phyloP scores from a whole-genome alignment of 805 yeast species.

The Sugiyamaella smithiae region DNA sequence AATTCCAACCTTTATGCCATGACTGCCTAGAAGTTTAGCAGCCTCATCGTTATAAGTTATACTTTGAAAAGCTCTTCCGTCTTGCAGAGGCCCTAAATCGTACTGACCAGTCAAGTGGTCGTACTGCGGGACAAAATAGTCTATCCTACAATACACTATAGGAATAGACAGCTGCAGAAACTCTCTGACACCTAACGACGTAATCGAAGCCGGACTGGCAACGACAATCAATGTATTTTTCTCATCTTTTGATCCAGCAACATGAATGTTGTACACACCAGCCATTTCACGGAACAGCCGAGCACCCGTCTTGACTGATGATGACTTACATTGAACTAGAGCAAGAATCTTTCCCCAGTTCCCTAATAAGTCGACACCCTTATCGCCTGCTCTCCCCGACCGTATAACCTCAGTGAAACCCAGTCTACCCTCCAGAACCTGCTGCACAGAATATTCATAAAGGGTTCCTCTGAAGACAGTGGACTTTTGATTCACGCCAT shows the following conservation, averaged over 20 bases:
- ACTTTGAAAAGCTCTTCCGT: conserved; percentile 11
- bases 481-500: conserved; percentile 43
- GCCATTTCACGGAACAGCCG: conserved; percentile 49
- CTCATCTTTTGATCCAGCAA: conserved; percentile 8
- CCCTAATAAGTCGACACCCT: conserved; percentile 56
- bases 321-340: conserved; percentile 57
- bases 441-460: conserved; percentile 48
- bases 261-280: conserved; percentile 42
- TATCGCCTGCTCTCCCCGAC: conserved; percentile 56
- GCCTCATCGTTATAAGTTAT: conserved; percentile 8
- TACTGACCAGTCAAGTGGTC: neutral
- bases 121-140: conserved; percentile 5
- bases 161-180: conserved; percentile 14
- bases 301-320: conserved; percentile 44
- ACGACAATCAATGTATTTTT: conserved; percentile 13
- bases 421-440: conserved; percentile 39
- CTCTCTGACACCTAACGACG: conserved; percentile 12
- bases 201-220: conserved; percentile 14
- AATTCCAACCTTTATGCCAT: conserved; percentile 2
- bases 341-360: conserved; percentile 44
- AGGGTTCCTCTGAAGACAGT: conserved; percentile 55
- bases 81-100: conserved; percentile 8
- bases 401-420: conserved; percentile 40
- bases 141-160: conserved; percentile 16
- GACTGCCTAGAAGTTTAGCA: neutral